Evolutionary conservation across 73 alveolate genomes (phyloP).

Genomic region (Paramecium octaurelia): DNA sequence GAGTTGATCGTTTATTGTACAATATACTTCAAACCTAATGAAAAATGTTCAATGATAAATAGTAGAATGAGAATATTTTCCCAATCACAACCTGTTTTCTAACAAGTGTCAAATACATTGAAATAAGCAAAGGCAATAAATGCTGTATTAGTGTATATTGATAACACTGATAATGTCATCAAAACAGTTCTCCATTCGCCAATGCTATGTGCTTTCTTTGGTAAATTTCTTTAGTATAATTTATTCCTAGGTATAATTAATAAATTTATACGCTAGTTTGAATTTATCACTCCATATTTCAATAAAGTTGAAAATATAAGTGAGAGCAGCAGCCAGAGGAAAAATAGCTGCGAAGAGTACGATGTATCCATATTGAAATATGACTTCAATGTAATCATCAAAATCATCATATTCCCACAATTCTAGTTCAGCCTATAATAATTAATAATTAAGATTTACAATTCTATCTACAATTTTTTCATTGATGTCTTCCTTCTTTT

Average conservation of each 20-base stretch:
- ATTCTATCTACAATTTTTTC: conserved; percentile 57
- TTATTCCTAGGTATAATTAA: neutral
- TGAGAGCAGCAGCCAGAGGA: conserved; percentile 67
- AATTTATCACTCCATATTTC: conserved; percentile 75
- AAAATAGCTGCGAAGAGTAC: conserved; percentile 71
- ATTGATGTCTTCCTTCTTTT: conserved; percentile 65
- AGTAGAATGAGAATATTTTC: neutral
- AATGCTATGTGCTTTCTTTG: conserved; percentile 63
- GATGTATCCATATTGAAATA: conserved; percentile 66
- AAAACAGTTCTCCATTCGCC: conserved; percentile 77
- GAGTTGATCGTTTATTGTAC: neutral
- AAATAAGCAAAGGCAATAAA: conserved; percentile 60
- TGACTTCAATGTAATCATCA: conserved; percentile 69
- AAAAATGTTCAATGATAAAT: conserved; percentile 1
- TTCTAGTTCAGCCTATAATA: conserved; percentile 65
- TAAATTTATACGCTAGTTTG: conserved; percentile 37
- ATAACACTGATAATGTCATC: conserved; percentile 68
- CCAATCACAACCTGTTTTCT: neutral
- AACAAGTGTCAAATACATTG: neutral
- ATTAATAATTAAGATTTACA: neutral
- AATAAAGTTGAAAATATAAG: conserved; percentile 59
- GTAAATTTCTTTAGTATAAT: conserved; percentile 65
- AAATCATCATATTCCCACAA: conserved; percentile 73
- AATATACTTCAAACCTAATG: neutral
- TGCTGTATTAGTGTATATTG: conserved; percentile 70